Evolutionary conservation across 176 grass and related monocot species (phyloP), one percentile per base, ranked within the genome.

Genomic region (Pontederia paniculata): DNA sequence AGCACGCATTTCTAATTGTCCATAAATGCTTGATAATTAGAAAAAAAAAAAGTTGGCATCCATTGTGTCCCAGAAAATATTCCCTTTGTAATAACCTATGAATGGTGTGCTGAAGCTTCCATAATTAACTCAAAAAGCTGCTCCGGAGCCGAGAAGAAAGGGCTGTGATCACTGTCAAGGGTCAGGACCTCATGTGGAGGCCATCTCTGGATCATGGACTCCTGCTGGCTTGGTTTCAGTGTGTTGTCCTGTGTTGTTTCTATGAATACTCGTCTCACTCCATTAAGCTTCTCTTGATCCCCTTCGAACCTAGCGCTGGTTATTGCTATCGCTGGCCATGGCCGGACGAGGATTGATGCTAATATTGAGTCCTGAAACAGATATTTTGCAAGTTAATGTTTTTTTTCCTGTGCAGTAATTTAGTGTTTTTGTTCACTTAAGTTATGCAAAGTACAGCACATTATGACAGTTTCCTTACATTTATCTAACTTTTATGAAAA

Each of bases 81-180:
- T n/a, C n/a, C 28, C 28, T 37, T 6, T 3, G 28, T 37, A 37
- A 37, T 37, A 37, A 5, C 3, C 28, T 37, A 37, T 37, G 28
- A 37, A 37, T 37, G 28, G 5, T 37, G 3, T 37, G 15, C 2
- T 9, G 60, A 45, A 22, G 60, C 60, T 17, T 56, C 50, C 14
- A 76, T 11, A 21, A 85, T 69, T 17, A 85, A 54, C 13, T 57
- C 5, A 9, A 70, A 80, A 16, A 84, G 77, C 13, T 78, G 50
- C 48, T 55, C 55, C 28, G 77, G 70, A 48, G 77, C 86, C 42
- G 81, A 84, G 70, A 89, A 89, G 71, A 89, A 89, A 49, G 82
- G 82, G 23, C 65, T 80, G 49, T 80, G 82, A 55, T 85, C 82
- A 9, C 58, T 70, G 52, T 80, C 63, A 23, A 77, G 73, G 17